phyloP scores from a whole-genome alignment of 2,329 filamentous ascomycete genomes.

The Paecilomyces niveus region DNA sequence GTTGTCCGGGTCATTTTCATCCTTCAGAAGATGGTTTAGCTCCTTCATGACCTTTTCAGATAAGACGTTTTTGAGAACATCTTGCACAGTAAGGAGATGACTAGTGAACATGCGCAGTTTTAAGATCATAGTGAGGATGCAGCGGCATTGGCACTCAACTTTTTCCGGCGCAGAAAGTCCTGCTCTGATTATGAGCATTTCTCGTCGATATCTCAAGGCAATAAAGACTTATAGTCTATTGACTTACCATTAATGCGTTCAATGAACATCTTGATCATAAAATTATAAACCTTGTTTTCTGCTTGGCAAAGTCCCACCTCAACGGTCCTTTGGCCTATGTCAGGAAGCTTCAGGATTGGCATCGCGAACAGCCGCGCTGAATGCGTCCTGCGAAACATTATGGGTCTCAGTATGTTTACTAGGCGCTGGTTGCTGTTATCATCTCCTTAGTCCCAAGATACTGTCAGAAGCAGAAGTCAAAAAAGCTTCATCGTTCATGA shows the following conservation, averaged over 20 bases:
- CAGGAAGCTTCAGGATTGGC: constrained; percentile 49
- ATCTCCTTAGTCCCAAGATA: constrained; percentile 7
- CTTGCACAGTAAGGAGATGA: constrained; percentile 43
- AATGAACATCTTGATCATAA: constrained; percentile 41
- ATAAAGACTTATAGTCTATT: background rate
- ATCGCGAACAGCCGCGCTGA: constrained; percentile 45
- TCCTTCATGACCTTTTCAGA: constrained; percentile 38
- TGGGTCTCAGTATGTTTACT: constrained; percentile 21
- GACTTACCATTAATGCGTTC: constrained; percentile 15
- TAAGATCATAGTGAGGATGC: constrained; percentile 42
- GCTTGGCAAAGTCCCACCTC: constrained; percentile 45
- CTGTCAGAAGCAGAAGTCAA: background rate
- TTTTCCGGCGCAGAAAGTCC: constrained; percentile 13
- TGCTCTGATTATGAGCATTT: constrained; percentile 30
- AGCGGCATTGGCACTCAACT: constrained; percentile 22
- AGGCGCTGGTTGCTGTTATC: constrained; percentile 15
- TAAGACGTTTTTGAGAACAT: constrained; percentile 39
- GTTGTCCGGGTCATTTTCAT: constrained; percentile 13
- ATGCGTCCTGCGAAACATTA: constrained; percentile 53
- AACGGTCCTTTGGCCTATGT: constrained; percentile 37
- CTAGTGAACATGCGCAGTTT: constrained; percentile 46
- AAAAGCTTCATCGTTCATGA: background rate
- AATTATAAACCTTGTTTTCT: constrained; percentile 48
- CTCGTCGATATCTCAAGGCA: background rate
- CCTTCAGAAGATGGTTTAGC: constrained; percentile 28